Evolutionary conservation across 345 rosid genomes (phyloP).

Genomic region (Streptanthus diversifolius): DNA sequence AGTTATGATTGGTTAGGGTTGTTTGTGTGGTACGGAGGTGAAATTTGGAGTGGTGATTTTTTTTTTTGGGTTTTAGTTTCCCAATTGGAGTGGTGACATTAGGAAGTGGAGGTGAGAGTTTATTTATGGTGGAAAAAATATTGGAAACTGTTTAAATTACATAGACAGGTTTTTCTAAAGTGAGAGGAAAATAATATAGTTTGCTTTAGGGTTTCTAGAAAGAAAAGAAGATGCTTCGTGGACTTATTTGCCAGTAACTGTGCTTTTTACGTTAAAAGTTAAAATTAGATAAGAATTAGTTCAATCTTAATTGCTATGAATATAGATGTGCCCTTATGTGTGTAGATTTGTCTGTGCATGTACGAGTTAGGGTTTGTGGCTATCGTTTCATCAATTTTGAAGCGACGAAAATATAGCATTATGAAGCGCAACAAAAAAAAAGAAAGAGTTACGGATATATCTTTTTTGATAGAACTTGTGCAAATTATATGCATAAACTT

Average conservation of each 20-base stretch:
- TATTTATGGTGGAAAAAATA: slow-evolving; percentile 30
- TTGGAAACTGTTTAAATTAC: slow-evolving; percentile 22
- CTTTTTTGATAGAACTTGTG: background rate
- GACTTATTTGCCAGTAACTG: slow-evolving; percentile 31
- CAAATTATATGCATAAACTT: no score
- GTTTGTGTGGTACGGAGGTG: slow-evolving; percentile 1
- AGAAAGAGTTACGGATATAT: background rate
- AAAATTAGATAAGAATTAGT: background rate
- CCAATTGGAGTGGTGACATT: slow-evolving; percentile 18
- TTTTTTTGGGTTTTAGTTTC: background rate
- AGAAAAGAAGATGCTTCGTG: slow-evolving; percentile 31
- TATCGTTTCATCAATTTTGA: background rate
- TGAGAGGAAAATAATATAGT: background rate
- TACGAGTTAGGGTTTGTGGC: background rate
- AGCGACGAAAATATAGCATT: background rate
- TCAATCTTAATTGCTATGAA: background rate
- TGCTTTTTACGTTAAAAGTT: slow-evolving; percentile 6
- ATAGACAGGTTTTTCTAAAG: slow-evolving; percentile 25
- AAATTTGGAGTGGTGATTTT: slow-evolving; percentile 22
- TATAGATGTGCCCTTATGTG: background rate
- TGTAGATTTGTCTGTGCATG: background rate
- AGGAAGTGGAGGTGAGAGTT: slow-evolving; percentile 15
- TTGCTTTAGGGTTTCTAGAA: slow-evolving; percentile 33
- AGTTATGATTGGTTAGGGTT: background rate
- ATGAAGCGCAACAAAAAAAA: background rate